Base-by-base conservation (phyloP, 1,284 basidiomycete species). In the Puccinia novopanici region DNA sequence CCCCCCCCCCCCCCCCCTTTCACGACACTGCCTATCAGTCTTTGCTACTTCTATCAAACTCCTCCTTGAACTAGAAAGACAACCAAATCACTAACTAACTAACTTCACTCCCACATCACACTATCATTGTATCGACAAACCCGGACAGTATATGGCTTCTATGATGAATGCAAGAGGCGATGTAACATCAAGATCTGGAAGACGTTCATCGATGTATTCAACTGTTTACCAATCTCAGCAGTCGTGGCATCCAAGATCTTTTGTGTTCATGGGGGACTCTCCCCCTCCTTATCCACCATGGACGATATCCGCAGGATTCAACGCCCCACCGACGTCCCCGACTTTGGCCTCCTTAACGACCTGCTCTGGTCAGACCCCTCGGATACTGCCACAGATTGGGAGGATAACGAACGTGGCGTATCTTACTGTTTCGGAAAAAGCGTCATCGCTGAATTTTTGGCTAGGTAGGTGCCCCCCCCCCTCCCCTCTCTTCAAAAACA, bases 141-240 rank as follows among this genome's bases (percentile, higher is more conserved):
- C n/a, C 19, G 13, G 40, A 54, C 85, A 95, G 96, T 99, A 40
- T 99, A 99, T 86, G 96, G 96, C 57, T 99, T 99, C 88, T 99
- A 99, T 87, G 96, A 99, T 88, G 96, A 99, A 88, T 99, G 97
- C 90, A 99, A 99, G 88, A 91, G 97, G 85, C 91, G 97, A 83
- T 96, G 94, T 89, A 98, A 98, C 87, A 96, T 99, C 89, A 99
- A 99, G 89, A 95, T 94, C 55, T 99, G 97, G 97, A 99, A 98
- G 88, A 95, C 95, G 17, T 99, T 99, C 86, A 94, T 98, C 86
- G 97, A 99, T 87, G 96, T 98, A 61, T 99, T 99, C 90, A 99
- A 99, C 87, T 95, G 94, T 84, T 90, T 99, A 15, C 97, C 97
- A 67, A 99, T 99, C 84, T 95, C 97, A 55, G 95, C 97, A 52